These are phyloP conservation scores for Corynespora cassiicola DNA, from an alignment of 2,329 filamentous ascomycete genomes.

Conservation along the genomic window DNA sequence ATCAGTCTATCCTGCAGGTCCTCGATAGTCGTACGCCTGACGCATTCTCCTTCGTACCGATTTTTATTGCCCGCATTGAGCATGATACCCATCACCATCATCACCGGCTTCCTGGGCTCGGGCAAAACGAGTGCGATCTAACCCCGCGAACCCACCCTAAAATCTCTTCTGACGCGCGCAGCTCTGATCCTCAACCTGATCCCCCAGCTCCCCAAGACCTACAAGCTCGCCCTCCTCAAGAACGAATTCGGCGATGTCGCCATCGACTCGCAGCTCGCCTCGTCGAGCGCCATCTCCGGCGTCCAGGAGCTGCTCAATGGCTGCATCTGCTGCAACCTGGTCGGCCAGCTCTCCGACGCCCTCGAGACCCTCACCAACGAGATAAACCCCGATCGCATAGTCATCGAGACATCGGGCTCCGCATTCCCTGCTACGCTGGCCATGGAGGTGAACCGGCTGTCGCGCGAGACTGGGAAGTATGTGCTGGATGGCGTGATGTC, in stretches of 20 bases:
- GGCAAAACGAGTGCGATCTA: constrained; percentile 77
- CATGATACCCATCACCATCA: constrained; percentile 84
- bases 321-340: constrained; percentile 98
- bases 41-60: neutral
- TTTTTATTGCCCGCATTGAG: neutral
- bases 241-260: constrained; percentile 98
- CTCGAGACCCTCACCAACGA: constrained; percentile 73
- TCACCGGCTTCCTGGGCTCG: constrained; percentile 94
- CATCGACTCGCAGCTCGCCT: constrained; percentile 89
- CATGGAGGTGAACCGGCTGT: constrained; percentile 85
- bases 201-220: constrained; percentile 84
- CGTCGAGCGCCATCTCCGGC: constrained; percentile 81
- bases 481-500: constrained; percentile 85
- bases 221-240: constrained; percentile 93
- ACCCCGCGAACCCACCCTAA: constrained; percentile 43
- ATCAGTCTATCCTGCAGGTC: no score
- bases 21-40: no score
- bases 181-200: constrained; percentile 90
- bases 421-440: constrained; percentile 85
- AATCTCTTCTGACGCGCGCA: constrained; percentile 48
- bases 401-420: constrained; percentile 90
- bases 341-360: constrained; percentile 85
- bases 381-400: constrained; percentile 77
- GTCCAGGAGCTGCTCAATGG: constrained; percentile 94
- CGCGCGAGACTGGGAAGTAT: constrained; percentile 72